These are phyloP conservation scores for Penicillium silybi DNA, from an alignment of 495 filamentous ascomycete genomes.

Conservation along the genomic window DNA sequence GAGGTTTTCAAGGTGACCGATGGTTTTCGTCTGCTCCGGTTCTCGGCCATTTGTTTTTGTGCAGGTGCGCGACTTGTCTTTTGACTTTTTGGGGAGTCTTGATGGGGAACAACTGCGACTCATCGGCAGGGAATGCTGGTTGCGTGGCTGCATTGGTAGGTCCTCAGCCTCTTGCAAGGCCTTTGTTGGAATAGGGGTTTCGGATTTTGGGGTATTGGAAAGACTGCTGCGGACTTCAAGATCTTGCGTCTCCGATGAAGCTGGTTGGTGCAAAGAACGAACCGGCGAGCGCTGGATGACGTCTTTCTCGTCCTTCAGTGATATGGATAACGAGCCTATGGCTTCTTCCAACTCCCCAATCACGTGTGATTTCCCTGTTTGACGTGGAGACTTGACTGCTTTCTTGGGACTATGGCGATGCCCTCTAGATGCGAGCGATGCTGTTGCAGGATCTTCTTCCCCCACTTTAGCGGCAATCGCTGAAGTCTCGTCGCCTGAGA, in stretches of 20 bases:
- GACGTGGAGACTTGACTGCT: not conserved
- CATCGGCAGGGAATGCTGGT: not conserved
- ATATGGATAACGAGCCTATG: constrained; percentile 17
- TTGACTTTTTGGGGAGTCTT: not conserved
- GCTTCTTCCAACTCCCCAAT: constrained; percentile 20
- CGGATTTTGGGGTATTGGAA: not conserved
- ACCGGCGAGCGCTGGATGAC: not conserved
- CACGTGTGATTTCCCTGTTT: not conserved
- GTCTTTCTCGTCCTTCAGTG: constrained; percentile 1
- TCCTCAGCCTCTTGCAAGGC: not conserved
- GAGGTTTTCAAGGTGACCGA: constrained; percentile 28
- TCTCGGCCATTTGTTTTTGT: not conserved
- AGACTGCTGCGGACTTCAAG: not conserved
- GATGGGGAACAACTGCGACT: not conserved
- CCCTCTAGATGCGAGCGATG: not conserved
- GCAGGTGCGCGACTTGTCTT: not conserved
- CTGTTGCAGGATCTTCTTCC: not conserved
- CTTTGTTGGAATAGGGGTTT: not conserved
- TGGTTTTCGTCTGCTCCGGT: constrained; percentile 1
- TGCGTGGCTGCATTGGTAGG: not conserved
- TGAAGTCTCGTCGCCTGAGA: not conserved
- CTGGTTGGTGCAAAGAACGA: not conserved
- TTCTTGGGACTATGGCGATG: not conserved
- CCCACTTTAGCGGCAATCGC: not conserved
- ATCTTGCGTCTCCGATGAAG: not conserved